A percentile compares a stretch with the other conserved stretches of the same genome.
Conservation (phyloP, 345 rosid genomes). For the Psidium guajava region DNA sequence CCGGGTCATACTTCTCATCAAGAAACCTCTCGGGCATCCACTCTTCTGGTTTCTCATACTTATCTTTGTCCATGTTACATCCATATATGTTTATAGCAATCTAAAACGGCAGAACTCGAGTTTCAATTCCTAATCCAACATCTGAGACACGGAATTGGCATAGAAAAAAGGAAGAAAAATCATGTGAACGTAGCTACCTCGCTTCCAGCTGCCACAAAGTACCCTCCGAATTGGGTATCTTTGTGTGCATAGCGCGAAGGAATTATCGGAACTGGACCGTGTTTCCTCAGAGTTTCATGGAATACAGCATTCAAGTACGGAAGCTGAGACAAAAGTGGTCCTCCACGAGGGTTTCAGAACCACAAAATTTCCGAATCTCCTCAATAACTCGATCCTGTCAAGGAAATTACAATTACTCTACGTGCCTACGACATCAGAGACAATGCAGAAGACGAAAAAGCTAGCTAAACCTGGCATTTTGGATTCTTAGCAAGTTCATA, state of each 20-base stretch:
- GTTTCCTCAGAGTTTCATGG: slow-evolving; percentile 75
- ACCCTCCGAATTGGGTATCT: slow-evolving; percentile 72
- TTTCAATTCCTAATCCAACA: not conserved
- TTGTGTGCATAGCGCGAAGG: slow-evolving; percentile 69
- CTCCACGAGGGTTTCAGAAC: slow-evolving; percentile 45
- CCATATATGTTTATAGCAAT: slow-evolving; percentile 75
- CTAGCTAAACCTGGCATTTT: slow-evolving; percentile 32
- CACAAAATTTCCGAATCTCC: slow-evolving; percentile 41
- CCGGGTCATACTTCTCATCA: slow-evolving; percentile 30
- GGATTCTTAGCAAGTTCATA: slow-evolving; percentile 69
- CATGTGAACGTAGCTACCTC: slow-evolving; percentile 19
- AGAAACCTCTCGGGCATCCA: slow-evolving; percentile 79
- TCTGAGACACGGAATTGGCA: not conserved
- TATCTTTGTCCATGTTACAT: slow-evolving; percentile 69
- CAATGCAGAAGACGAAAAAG: not conserved
- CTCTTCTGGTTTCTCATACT: slow-evolving; percentile 56
- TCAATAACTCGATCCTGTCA: slow-evolving; percentile 33
- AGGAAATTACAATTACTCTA: not conserved
- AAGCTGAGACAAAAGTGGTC: slow-evolving; percentile 35
- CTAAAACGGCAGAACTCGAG: slow-evolving; percentile 14
- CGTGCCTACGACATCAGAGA: too few relatives aligned
- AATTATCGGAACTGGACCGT: slow-evolving; percentile 62
- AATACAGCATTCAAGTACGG: slow-evolving; percentile 40
- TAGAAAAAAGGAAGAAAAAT: not conserved
- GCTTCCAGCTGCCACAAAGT: slow-evolving; percentile 49